Conservation (phyloP, 2,329 filamentous ascomycete species). For the Alternaria triticina region DNA sequence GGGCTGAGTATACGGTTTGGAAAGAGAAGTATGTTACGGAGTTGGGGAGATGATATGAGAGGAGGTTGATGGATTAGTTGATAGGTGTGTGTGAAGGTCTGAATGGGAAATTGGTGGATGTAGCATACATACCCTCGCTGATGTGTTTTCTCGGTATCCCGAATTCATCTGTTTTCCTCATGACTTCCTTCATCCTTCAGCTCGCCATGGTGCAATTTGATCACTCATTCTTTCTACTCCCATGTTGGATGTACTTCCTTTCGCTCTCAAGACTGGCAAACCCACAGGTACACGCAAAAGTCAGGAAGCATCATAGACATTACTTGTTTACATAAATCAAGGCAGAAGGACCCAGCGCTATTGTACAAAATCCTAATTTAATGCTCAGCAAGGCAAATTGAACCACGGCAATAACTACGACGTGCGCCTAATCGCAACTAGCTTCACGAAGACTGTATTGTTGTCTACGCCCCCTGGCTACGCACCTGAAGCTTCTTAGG, state of each 20-base stretch:
- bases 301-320: background rate
- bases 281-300: background rate
- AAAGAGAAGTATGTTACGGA: no score
- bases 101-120: background rate
- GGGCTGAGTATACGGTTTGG: background rate
- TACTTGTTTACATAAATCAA: background rate
- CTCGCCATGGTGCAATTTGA: background rate
- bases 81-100: background rate
- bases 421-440: background rate
- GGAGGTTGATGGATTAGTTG: no score
- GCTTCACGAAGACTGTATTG: slow-evolving; percentile 11
- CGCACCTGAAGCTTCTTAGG: slow-evolving; percentile 48
- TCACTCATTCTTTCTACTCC: background rate
- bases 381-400: background rate
- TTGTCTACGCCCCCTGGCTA: slow-evolving; percentile 14
- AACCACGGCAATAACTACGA: background rate
- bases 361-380: background rate
- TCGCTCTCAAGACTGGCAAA: background rate
- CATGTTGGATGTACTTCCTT: background rate
- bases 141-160: background rate
- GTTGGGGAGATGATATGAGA: no score
- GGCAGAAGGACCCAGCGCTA: background rate
- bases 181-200: background rate
- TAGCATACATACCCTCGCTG: background rate
- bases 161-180: background rate